phyloP scores from a whole-genome alignment of 2,329 filamentous ascomycete species.

The Claviceps sp. region DNA sequence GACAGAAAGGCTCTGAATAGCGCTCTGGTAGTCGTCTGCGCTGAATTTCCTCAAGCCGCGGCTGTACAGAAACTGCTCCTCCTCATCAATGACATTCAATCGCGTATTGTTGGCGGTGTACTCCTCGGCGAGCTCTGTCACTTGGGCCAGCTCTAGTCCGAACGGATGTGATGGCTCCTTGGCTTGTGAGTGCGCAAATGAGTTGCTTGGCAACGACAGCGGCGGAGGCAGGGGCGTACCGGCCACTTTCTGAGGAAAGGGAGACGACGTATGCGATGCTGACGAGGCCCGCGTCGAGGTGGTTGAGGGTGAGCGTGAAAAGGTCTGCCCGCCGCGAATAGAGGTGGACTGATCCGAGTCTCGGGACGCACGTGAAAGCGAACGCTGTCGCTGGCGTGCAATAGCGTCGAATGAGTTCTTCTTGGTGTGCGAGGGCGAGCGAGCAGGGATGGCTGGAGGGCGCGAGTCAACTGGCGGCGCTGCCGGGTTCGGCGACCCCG shows the following conservation, averaged over 20 bases:
- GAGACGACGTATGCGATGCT: conserved; percentile 24
- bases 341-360: conserved; percentile 39
- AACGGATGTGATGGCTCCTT: conserved; percentile 54
- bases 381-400: conserved; percentile 48
- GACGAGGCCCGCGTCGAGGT: conserved; percentile 39
- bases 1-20: conserved; percentile 58
- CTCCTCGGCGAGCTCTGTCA: conserved; percentile 87
- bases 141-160: conserved; percentile 77
- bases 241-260: conserved; percentile 17
- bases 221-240: conserved; percentile 16
- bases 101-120: conserved; percentile 51
- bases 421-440: conserved; percentile 81
- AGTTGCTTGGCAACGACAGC: conserved; percentile 16
- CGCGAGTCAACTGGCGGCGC: conserved; percentile 21
- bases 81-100: conserved; percentile 50
- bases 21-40: conserved; percentile 71
- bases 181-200: conserved; percentile 17
- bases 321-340: conserved; percentile 41
- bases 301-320: conserved; percentile 41
- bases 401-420: conserved; percentile 63
- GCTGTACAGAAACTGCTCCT: conserved; percentile 50
- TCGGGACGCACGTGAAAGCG: conserved; percentile 44
- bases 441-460: conserved; percentile 51
- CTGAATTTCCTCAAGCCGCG: conserved; percentile 61
- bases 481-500: conserved; percentile 25